phyloP scores from a whole-genome alignment of 495 filamentous ascomycete genomes.

The Amniculicola lignicola region DNA sequence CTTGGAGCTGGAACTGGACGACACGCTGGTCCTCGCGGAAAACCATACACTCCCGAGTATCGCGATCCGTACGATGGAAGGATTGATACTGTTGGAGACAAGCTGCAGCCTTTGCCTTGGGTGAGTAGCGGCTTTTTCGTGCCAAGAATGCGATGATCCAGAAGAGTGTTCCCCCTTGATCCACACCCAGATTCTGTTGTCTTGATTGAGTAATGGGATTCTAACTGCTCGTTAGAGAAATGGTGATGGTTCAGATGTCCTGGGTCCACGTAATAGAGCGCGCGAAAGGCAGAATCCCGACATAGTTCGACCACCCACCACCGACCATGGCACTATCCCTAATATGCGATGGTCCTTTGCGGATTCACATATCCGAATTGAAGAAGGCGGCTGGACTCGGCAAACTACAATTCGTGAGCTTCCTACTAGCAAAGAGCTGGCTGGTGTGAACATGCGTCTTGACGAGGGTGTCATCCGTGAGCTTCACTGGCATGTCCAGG shows the following conservation, averaged over 20 bases:
- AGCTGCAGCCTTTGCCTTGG: constrained; percentile 59
- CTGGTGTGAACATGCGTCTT: constrained; percentile 76
- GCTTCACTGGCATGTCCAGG: constrained; percentile 71
- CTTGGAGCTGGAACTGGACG: constrained; percentile 31
- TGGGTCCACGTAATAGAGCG: constrained; percentile 63
- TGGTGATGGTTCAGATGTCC: constrained; percentile 57
- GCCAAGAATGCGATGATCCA: too few species aligned
- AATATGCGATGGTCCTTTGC: constrained; percentile 74
- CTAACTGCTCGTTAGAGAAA: constrained; percentile 48
- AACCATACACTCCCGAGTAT: constrained; percentile 45
- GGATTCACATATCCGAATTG: constrained; percentile 58
- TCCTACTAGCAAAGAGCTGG: constrained; percentile 64
- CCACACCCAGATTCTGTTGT: too few species aligned
- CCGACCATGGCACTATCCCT: constrained; percentile 59
- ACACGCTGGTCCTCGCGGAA: constrained; percentile 12
- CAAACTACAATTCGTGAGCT: constrained; percentile 69
- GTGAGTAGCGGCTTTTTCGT: constrained; percentile 29
- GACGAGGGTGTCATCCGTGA: constrained; percentile 68
- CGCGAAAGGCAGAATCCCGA: constrained; percentile 64
- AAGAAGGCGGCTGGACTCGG: constrained; percentile 63
- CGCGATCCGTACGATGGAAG: constrained; percentile 50
- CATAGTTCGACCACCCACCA: constrained; percentile 62
- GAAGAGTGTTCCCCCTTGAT: too few species aligned
- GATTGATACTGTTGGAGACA: constrained; percentile 56
- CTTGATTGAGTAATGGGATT: too few species aligned